Base-by-base conservation (phyloP, 1,284 basidiomycete genomes). In the Pseudozyma hubeiensis region DNA sequence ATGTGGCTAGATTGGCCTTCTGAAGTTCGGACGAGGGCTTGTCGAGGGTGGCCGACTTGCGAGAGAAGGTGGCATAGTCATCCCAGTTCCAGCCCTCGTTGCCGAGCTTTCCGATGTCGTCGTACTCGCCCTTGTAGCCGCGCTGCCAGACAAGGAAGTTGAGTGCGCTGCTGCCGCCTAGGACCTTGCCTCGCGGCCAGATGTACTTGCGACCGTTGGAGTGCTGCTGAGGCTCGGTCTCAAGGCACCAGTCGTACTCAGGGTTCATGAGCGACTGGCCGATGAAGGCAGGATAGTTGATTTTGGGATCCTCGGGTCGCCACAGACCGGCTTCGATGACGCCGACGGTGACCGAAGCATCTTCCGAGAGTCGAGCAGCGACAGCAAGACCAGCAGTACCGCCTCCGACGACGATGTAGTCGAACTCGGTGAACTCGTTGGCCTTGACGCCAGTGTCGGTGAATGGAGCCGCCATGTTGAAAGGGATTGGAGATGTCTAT, bases 91-190 rank as follows among this genome's bases (percentile, higher is more conserved):
- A 80, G 33, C 75, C 77, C 3, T 31, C 14, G 47, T 77, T 77
- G 44, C 75, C 77, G 30, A 80, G 54, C 44, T 59, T 67, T 29
- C 57, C 75, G 31, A 79, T 69, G 31, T 72, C 70, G 39, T 80
- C 77, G 69, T 71, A 78, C 29, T 79, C 78, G 44, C 63, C 53
- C 56, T 66, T 64, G 58, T 75, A 66, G 39, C 78, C 78, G 17
- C 78, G 56, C 53, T 79, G 78, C 69, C 69, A 75, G 45, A 77
- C 74, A 47, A 80, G 69, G 41, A 79, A 83, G 71, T 88, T 88
- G 61, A 88, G 86, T 14, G 85, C 84, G 16, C 86, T 86, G 41
- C 53, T 57, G 24, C 72, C 71, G 16, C 70, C 70, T 33, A 69
- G 66, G 13, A 69, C 59, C 31, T 67, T 74, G 30, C 69, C 78